Base-by-base conservation (phyloP, 305 asterid species). In the Andrographis paniculata region DNA sequence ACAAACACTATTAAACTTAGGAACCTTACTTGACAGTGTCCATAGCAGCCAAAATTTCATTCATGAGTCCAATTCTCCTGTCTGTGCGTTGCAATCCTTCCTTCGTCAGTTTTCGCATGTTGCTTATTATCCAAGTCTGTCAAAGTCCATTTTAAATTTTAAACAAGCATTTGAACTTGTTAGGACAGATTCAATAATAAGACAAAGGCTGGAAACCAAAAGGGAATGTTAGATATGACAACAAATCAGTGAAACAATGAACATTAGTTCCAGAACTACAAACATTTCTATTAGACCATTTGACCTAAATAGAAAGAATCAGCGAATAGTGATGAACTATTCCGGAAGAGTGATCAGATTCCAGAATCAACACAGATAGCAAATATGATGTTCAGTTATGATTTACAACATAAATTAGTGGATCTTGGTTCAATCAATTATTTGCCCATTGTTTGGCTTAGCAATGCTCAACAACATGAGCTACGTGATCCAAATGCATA, bases 11-110 rank as follows among this genome's bases (percentile, higher is more conserved):
- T 60, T 45, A 23, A 20, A 48, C 22, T 20, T 27, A 51, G 31
- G 52, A 43, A 59, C 9, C 83, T 73, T 80, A 87, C 97, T 87
- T 87, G 58, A 87, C 97, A 48, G 75, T 70, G 78, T 84, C 97
- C 95, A 87, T 84, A 40, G 95, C 95, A 56, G 89, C 83, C 78
- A 87, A 67, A 59, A 87, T 64, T 73, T 87, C 97, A 72, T 84
- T 88, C 85, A 80, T 84, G 57, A 88, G 89, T 40, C 97, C 92
- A 49, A 88, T 89, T 64, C 97, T 77, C 69, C 73, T 84, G 79
- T 88, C 97, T 1, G 94, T 81, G 33, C 77, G 78, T 54, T 63
- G 89, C 67, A 88, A 66, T 56, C 95, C 97, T 68, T 79, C 97
- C 72, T 74, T 88, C 41, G 97, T 77, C 65, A 84, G 70, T 62